Base-by-base conservation (phyloP, 1,139 yeast genomes). In the Pichia sp. region DNA sequence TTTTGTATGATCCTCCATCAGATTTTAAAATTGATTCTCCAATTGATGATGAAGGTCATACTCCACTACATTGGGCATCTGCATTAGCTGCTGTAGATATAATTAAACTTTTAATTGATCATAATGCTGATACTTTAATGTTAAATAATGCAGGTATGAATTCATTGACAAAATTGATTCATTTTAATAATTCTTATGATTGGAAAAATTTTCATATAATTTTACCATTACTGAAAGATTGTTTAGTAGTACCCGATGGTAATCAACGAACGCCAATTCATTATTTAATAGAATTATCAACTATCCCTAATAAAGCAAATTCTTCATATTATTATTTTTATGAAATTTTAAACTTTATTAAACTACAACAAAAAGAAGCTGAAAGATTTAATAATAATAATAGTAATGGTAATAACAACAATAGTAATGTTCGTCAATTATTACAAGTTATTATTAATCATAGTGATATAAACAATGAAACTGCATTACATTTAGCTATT, bases 21-120 rank as follows among this genome's bases (percentile, higher is more conserved):
- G 87, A 87, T 54, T 84, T 87, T 56, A 82, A 87, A 56, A 80
- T 89, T 51, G 87, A 90, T 64, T 90, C 80, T 51, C 79, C 90
- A 6, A 87, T 92, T 38, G 98, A 92, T 59, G 95, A 87, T 54
- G 97, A 92, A 63, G 97, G 97, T 0, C 97, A 92, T 57, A 86
- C 97, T 0, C 89, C 97, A 1, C 74, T 92, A 53, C 97, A 92
- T 62, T 92, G 98, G 98, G 96, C 97, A 0, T 80, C 95, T 10
- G 89, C 97, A 0, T 83, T 92, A 71, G 97, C 96, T 8, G 82
- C 85, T 54, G 67, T 80, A 44, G 77, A 77, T 37, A 74, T 90
- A 61, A 78, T 89, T 42, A 86, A 82, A 53, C 67, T 87, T 23
- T 65, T 92, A 26, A 63, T 89, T 23, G 58, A 71, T 25, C 70